Conservation (phyloP, 148 eudicot species). For the Nepenthes mirabilis region DNA sequence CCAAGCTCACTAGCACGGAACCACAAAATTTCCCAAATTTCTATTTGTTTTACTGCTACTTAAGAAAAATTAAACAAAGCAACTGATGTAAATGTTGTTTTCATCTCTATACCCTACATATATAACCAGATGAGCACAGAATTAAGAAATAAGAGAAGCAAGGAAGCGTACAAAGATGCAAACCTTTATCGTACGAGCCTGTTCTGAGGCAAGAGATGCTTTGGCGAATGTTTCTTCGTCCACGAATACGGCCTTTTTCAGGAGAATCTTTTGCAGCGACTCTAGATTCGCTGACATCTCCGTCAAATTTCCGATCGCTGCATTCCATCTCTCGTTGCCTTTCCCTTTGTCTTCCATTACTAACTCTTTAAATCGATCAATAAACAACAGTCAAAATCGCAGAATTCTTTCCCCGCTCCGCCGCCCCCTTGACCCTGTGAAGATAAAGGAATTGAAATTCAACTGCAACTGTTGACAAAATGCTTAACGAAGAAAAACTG, state of each 20-base stretch:
- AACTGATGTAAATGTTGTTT: neutral
- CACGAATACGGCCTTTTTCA: constrained; percentile 75
- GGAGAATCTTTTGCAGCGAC: constrained; percentile 62
- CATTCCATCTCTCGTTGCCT: constrained; percentile 69
- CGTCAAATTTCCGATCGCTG: constrained; percentile 59
- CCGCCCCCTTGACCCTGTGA: no score
- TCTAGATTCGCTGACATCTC: constrained; percentile 67
- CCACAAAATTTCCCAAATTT: no score
- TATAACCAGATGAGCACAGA: no score
- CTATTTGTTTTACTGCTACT: no score
- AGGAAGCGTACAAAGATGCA: neutral
- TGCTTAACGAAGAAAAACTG: no score
- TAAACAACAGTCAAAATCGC: no score
- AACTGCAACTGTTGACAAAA: no score
- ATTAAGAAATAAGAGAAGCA: neutral
- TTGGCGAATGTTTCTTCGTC: constrained; percentile 67
- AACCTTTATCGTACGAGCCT: constrained; percentile 89
- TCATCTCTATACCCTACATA: neutral
- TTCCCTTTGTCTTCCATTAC: constrained; percentile 24
- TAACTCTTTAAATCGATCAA: no score
- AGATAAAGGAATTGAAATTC: no score
- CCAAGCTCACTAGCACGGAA: no score
- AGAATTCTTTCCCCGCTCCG: no score
- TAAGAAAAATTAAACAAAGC: neutral
- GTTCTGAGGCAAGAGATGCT: constrained; percentile 76